Conservation (phyloP, 495 filamentous ascomycete species). For the Neurospora intermedia region DNA sequence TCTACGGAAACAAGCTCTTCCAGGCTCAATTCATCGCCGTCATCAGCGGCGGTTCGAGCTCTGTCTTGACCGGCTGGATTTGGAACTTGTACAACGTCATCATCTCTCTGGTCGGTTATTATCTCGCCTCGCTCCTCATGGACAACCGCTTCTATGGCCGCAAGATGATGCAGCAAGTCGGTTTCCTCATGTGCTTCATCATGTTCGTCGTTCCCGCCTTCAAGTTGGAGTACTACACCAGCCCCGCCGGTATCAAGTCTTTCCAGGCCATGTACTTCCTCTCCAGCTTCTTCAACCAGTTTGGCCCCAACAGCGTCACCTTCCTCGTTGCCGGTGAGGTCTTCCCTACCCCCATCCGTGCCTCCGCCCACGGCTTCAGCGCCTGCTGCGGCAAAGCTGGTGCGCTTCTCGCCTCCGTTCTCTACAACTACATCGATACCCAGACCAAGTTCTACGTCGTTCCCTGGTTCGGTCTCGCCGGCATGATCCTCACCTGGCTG, state of each 20-base stretch:
- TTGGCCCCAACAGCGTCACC: conserved; percentile 83
- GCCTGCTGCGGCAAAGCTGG: conserved; percentile 77
- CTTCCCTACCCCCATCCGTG: conserved; percentile 80
- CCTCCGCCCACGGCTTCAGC: conserved; percentile 81
- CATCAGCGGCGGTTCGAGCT: conserved; percentile 45
- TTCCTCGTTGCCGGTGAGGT: conserved; percentile 90
- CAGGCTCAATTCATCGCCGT: conserved; percentile 73
- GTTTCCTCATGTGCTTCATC: conserved; percentile 79
- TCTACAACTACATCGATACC: conserved; percentile 80
- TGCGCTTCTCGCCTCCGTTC: conserved; percentile 68
- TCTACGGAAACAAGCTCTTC: conserved; percentile 97
- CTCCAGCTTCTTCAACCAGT: conserved; percentile 92
- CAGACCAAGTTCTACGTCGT: conserved; percentile 76
- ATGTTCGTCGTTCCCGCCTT: conserved; percentile 80
- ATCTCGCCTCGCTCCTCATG: conserved; percentile 64
- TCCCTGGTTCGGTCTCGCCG: conserved; percentile 81
- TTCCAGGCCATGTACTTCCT: conserved; percentile 95
- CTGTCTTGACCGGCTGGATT: conserved; percentile 75
- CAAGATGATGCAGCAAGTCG: conserved; percentile 84
- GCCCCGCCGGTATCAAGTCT: conserved; percentile 49
- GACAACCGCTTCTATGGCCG: conserved; percentile 89
- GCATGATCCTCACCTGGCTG: conserved; percentile 62
- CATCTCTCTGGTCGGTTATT: conserved; percentile 76
- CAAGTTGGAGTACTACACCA: conserved; percentile 68
- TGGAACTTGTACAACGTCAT: conserved; percentile 82